These are phyloP conservation scores for Penicillium argentinense DNA, from an alignment of 495 filamentous ascomycete genomes.

Conservation along the genomic window DNA sequence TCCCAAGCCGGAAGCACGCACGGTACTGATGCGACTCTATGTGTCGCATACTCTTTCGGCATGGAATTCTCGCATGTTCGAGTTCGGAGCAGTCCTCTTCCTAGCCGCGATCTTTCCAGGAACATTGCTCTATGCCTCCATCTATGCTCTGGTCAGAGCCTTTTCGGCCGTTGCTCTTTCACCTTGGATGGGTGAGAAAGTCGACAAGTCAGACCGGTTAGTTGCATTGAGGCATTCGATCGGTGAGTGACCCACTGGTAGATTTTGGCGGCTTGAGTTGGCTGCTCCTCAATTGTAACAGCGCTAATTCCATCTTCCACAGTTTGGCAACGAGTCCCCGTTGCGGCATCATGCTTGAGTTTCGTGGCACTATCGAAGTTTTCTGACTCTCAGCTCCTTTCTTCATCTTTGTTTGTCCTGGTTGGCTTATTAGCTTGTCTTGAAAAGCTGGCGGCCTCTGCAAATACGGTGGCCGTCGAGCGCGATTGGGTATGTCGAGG, in stretches of 20 bases:
- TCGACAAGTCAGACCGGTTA: conserved; percentile 47
- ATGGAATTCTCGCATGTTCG: conserved; percentile 71
- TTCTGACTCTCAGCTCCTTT: conserved; percentile 10
- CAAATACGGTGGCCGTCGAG: conserved; percentile 64
- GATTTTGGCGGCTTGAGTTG: no score
- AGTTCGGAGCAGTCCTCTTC: conserved; percentile 64
- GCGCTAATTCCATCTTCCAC: no score
- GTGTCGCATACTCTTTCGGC: conserved; percentile 64
- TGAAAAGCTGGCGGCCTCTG: conserved; percentile 53
- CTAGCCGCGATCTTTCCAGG: conserved; percentile 58
- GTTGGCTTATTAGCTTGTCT: conserved; percentile 53
- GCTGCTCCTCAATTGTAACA: no score
- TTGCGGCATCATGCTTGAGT: conserved; percentile 37
- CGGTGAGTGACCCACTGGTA: no score
- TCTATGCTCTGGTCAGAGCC: conserved; percentile 38
- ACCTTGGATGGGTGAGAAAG: conserved; percentile 46
- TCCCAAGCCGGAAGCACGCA: conserved; percentile 2
- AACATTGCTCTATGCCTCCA: conserved; percentile 47
- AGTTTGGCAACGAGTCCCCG: conserved; percentile 43
- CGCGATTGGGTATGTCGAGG: conserved; percentile 58
- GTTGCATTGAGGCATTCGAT: conserved; percentile 50
- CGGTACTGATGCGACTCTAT: conserved; percentile 43
- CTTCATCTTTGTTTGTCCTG: conserved; percentile 38
- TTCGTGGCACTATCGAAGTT: conserved; percentile 22
- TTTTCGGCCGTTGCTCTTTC: conserved; percentile 31